phyloP scores from a whole-genome alignment of 1,284 basidiomycete genomes.

The Ceratobasidium theobromae region DNA sequence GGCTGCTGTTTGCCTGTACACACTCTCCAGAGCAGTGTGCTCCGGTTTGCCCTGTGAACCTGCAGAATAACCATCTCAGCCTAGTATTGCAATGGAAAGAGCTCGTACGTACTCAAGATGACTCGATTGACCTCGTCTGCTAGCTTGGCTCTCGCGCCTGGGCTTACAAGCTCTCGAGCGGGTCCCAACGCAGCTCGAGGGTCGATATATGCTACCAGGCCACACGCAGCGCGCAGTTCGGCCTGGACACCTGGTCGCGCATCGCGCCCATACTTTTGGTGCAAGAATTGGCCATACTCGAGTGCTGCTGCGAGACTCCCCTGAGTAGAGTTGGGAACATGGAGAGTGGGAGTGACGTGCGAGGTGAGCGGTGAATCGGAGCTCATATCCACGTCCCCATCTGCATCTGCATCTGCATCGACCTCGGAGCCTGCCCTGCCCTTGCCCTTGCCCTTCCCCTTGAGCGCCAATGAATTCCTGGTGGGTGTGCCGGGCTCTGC shows the following conservation, averaged over 20 bases:
- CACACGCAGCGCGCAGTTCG: slow-evolving; percentile 69
- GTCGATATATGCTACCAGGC: slow-evolving; percentile 75
- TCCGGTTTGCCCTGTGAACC: slow-evolving; percentile 74
- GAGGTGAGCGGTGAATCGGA: slow-evolving; percentile 25
- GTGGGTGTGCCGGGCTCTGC: slow-evolving; percentile 26
- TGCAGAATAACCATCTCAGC: slow-evolving; percentile 41
- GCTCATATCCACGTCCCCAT: slow-evolving; percentile 39
- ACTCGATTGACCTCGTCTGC: slow-evolving; percentile 78
- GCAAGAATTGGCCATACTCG: slow-evolving; percentile 65
- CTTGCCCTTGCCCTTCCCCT: slow-evolving; percentile 19
- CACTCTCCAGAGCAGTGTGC: slow-evolving; percentile 67
- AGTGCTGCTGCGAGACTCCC: slow-evolving; percentile 64
- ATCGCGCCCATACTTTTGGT: slow-evolving; percentile 65
- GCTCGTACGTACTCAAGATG: slow-evolving; percentile 64
- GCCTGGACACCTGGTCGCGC: slow-evolving; percentile 59
- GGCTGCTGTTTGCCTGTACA: slow-evolving; percentile 70
- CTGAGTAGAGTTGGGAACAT: slow-evolving; percentile 48
- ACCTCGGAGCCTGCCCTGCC: slow-evolving; percentile 53
- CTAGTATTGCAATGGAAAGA: slow-evolving; percentile 8
- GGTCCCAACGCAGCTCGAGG: slow-evolving; percentile 57
- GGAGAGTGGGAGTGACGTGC: slow-evolving; percentile 25
- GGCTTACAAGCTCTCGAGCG: slow-evolving; percentile 58
- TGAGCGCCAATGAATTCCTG: slow-evolving; percentile 20
- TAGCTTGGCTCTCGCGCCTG: slow-evolving; percentile 61
- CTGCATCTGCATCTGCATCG: slow-evolving; percentile 45